Evolutionary conservation across 1,284 basidiomycete species (phyloP).

Genomic region (Fistulina hepatica): DNA sequence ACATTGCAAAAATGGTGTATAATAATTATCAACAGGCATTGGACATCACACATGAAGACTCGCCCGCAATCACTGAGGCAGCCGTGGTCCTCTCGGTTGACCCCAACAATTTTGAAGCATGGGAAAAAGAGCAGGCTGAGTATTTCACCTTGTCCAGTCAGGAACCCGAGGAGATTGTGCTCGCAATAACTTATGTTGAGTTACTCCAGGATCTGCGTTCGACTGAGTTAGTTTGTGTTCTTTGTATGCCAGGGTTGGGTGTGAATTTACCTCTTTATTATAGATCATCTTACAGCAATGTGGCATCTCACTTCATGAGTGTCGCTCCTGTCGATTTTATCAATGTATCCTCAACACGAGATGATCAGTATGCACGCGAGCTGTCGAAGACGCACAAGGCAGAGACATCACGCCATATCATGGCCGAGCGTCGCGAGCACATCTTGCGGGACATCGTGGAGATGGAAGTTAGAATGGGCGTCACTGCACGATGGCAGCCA

Average conservation of each 20-base stretch:
- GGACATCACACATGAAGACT: constrained; percentile 9
- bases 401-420: background rate
- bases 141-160: constrained; percentile 17
- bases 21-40: constrained; percentile 15
- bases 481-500: background rate
- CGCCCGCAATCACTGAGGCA: no score
- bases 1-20: constrained; percentile 13
- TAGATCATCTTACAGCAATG: constrained; percentile 2
- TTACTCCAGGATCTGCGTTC: constrained; percentile 11
- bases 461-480: background rate
- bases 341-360: no score
- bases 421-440: background rate
- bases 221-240: constrained; percentile 13
- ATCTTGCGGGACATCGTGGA: background rate
- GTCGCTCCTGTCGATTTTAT: background rate
- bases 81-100: constrained; percentile 1
- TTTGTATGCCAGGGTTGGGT: background rate
- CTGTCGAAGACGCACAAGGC: no score
- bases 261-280: background rate
- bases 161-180: constrained; percentile 16
- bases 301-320: constrained; percentile 3
- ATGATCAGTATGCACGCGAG: no score
- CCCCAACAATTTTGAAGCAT: constrained; percentile 10
- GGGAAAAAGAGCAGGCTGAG: constrained; percentile 12
- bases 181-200: constrained; percentile 17